These are phyloP conservation scores for Rhytidiadelphus loreus DNA, from an alignment of 225 moss, liverwort and hornwort species.

Conservation along the genomic window DNA sequence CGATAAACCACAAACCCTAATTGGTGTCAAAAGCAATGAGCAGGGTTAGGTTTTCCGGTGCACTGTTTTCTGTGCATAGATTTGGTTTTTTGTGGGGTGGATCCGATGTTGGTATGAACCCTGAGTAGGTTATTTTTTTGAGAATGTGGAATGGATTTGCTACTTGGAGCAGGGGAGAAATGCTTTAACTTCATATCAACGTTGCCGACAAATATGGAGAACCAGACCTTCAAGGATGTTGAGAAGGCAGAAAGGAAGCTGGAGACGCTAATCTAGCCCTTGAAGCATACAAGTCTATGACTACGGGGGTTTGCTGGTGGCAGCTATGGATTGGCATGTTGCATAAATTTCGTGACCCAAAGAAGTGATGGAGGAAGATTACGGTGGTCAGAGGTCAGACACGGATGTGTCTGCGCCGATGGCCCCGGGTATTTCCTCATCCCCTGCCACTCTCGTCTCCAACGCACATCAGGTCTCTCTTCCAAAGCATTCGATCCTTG, in stretches of 20 bases:
- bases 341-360: slow-evolving; percentile 7
- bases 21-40: background rate
- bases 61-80: background rate
- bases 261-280: background rate
- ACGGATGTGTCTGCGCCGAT: slow-evolving; percentile 23
- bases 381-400: slow-evolving; percentile 18
- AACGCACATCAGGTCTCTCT: slow-evolving; percentile 1
- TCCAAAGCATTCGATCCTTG: background rate
- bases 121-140: background rate
- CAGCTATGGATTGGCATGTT: slow-evolving; percentile 29
- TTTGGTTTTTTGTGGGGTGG: background rate
- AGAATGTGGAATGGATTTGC: slow-evolving; percentile 7
- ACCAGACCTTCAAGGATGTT: background rate
- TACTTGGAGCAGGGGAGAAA: slow-evolving; percentile 18
- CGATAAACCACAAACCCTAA: slow-evolving; percentile 20
- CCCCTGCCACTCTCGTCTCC: slow-evolving; percentile 5
- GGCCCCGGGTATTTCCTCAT: slow-evolving; percentile 26
- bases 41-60: slow-evolving; percentile 13
- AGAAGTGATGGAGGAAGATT: slow-evolving; percentile 39
- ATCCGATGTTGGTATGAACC: background rate
- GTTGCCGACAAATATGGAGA: background rate
- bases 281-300: slow-evolving; percentile 11
- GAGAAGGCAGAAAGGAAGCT: background rate
- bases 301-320: background rate
- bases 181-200: background rate